Base-by-base conservation (phyloP, 2,329 filamentous ascomycete species). In the Colletotrichum tropicale region DNA sequence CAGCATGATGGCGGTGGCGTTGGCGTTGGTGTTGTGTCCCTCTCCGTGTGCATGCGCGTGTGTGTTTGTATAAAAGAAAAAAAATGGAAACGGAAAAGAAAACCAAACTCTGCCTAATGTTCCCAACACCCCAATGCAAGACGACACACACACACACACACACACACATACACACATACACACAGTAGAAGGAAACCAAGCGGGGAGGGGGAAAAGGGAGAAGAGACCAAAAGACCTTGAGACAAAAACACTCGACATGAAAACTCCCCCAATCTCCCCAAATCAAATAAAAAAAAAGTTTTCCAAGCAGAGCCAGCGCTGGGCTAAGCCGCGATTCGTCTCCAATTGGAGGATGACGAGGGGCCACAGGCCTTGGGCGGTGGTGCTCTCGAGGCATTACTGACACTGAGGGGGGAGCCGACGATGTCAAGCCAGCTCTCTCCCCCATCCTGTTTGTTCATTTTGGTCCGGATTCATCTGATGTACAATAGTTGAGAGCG, bases 81-180 rank as follows among this genome's bases (percentile, higher is more conserved):
- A 48, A 48, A 43, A 56, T 28, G 62, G 70, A 60, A 66, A 71
- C 74, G 48, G 26, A 28, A 24, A 61, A 36, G 32, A 32, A 36
- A 24, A 58, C 18, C 34, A 64, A 43, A 32, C 62, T 64, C 48
- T 52, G 26, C 61, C 60, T 61, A 71, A n/a, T 24, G 21, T 60
- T 71, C 72, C 68, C 58, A 48, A 34, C 62, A 66, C 71, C 66
- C 56, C 66, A 43, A 74, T 70, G 71, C 71, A 58, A 58, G 43
- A 61, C 62, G 48, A 56, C 36, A 52, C 15, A 26, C 18, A 34
- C 18, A 62, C 60, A 64, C 61, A 64, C 60, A 18, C 7, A 52
- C 15, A 26, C 18, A 34, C 18, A 62, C 60, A 64, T 34, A 64
- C 60, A 18, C 62, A 36, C 21, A 10, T 8, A 52, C 15, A 74